Evolutionary conservation across 1,284 basidiomycete species (phyloP).

Genomic region (Ustilago xerochloae): DNA sequence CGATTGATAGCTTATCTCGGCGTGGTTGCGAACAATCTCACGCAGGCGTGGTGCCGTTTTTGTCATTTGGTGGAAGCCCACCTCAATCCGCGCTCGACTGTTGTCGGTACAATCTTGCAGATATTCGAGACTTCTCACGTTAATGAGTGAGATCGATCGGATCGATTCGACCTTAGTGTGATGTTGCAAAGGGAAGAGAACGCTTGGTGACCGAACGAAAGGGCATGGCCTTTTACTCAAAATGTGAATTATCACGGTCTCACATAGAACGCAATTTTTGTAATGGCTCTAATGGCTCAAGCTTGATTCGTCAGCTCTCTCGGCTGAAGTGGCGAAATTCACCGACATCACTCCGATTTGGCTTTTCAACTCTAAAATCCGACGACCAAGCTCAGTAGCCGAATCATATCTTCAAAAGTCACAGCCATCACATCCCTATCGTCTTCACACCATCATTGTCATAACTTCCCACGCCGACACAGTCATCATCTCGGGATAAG

Average conservation of each 20-base stretch:
- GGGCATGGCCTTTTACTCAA: too few species aligned
- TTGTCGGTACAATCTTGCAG: too few species aligned
- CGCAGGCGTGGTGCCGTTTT: too few species aligned
- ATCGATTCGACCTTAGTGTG: too few species aligned
- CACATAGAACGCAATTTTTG: not conserved
- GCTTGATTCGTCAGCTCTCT: constrained; percentile 1
- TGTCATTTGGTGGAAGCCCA: too few species aligned
- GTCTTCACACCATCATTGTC: not conserved
- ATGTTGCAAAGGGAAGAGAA: too few species aligned
- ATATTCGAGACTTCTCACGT: too few species aligned
- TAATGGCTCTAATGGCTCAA: not conserved
- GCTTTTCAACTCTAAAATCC: not conserved
- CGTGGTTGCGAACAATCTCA: too few species aligned
- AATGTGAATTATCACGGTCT: not conserved
- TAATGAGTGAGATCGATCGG: too few species aligned
- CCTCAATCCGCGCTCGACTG: too few species aligned
- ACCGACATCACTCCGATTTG: not conserved
- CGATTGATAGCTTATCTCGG: too few species aligned
- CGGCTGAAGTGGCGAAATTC: not conserved
- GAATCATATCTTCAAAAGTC: not conserved
- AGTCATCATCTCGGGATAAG: not conserved
- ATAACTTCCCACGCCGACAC: not conserved
- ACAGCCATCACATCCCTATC: not conserved
- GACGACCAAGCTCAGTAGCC: not conserved
- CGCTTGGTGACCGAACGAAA: too few species aligned